Conservation (phyloP, 1,284 basidiomycete genomes). For the Ceratobasidium sp. region DNA sequence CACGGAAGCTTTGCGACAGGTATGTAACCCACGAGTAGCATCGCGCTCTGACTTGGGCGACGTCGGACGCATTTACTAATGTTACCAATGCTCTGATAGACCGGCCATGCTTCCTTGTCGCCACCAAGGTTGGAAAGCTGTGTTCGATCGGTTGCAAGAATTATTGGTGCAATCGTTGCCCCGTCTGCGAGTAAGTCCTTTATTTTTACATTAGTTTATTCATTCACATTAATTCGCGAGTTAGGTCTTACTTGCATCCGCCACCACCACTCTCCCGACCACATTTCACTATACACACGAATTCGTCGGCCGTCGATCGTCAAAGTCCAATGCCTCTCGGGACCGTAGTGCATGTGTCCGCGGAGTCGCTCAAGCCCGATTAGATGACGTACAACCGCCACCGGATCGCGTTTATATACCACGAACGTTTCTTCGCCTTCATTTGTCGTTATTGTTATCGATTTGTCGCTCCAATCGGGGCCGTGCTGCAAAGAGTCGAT, state of each 20-base stretch:
- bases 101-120: constrained; percentile 40
- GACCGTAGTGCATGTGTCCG: constrained; percentile 17
- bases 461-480: no score
- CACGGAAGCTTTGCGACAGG: constrained; percentile 17
- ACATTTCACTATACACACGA: constrained; percentile 41
- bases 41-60: background rate
- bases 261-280: constrained; percentile 46
- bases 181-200: constrained; percentile 41
- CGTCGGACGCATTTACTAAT: constrained; percentile 40
- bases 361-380: constrained; percentile 31
- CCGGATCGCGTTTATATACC: constrained; percentile 55
- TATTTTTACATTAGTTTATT: no score
- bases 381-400: constrained; percentile 56
- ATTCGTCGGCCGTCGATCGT: background rate
- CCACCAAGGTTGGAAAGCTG: constrained; percentile 40
- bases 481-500: constrained; percentile 52
- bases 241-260: constrained; percentile 19
- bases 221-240: background rate
- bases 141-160: constrained; percentile 46
- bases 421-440: constrained; percentile 52
- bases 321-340: background rate
- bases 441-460: constrained; percentile 52
- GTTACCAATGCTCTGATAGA: constrained; percentile 47
- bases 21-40: constrained; percentile 42
- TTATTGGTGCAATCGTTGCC: constrained; percentile 40